A percentile compares a stretch with the other conserved stretches of the same genome.
These are phyloP conservation scores for Scorias spongiosa DNA, from an alignment of 2,329 filamentous ascomycete species.

Conservation along the genomic window DNA sequence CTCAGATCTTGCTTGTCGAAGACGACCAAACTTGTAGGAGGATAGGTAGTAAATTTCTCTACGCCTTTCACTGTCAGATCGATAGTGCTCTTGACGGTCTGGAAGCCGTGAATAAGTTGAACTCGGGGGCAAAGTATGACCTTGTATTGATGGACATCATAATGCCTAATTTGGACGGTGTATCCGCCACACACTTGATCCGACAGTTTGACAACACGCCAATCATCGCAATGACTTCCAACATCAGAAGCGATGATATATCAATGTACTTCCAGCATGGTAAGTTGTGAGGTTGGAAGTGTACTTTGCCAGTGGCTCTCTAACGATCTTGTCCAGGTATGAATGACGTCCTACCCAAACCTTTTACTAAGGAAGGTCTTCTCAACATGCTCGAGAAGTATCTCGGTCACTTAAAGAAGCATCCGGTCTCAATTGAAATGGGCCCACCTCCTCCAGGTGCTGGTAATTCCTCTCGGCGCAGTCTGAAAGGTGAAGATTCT, in stretches of 20 bases:
- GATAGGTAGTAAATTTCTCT: constrained; percentile 51
- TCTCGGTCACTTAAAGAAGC: constrained; percentile 64
- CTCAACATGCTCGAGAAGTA: constrained; percentile 75
- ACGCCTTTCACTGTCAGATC: constrained; percentile 48
- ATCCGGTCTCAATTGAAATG: constrained; percentile 25
- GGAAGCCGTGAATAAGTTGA: constrained; percentile 80
- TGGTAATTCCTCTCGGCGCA: constrained; percentile 38
- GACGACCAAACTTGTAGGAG: constrained; percentile 54
- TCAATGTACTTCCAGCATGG: constrained; percentile 95
- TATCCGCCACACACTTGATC: constrained; percentile 87
- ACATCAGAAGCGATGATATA: constrained; percentile 91
- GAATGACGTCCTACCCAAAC: constrained; percentile 94
- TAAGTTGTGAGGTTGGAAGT: constrained; percentile 31
- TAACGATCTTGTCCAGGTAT: constrained; percentile 47
- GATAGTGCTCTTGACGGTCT: constrained; percentile 63
- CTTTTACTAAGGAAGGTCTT: constrained; percentile 77
- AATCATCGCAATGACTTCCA: constrained; percentile 97
- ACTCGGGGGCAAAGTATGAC: constrained; percentile 48
- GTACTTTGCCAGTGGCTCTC: neutral
- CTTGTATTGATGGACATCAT: constrained; percentile 53
- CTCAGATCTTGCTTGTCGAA: constrained; percentile 80
- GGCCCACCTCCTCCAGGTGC: constrained; percentile 36
- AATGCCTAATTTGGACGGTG: constrained; percentile 90
- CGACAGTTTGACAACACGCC: constrained; percentile 73
- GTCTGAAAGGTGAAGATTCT: constrained; percentile 48